phyloP scores from a whole-genome alignment of 371 early-diverging fungal genomes.

The Mortierella sp. region DNA sequence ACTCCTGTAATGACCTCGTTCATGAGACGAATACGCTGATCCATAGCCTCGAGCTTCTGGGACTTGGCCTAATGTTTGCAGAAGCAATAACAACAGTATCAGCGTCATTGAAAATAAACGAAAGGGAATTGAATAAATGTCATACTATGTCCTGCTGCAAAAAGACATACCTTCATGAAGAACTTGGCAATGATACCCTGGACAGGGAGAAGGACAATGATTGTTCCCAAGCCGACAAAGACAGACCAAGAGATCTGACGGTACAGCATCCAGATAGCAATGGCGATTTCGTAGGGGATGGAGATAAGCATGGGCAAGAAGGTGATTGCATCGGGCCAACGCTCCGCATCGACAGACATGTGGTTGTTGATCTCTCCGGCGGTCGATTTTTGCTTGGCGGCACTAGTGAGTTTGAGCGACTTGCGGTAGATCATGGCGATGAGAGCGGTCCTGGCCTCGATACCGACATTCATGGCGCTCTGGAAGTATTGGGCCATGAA shows the following conservation, averaged over 20 bases:
- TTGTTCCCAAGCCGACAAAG: constrained; percentile 64
- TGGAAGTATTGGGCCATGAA: constrained; percentile 58
- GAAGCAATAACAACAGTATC: background rate
- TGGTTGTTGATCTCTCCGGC: constrained; percentile 86
- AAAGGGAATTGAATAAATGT: constrained; percentile 53
- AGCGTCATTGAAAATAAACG: constrained; percentile 54
- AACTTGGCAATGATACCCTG: constrained; percentile 61
- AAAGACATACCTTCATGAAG: constrained; percentile 38
- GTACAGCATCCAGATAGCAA: constrained; percentile 65
- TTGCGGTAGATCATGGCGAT: constrained; percentile 72
- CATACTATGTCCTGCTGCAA: constrained; percentile 26
- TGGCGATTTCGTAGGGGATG: constrained; percentile 60
- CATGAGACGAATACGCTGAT: constrained; percentile 52
- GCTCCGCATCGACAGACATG: constrained; percentile 83
- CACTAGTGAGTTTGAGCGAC: constrained; percentile 65
- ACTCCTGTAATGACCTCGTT: constrained; percentile 64
- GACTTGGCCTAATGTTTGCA: constrained; percentile 18
- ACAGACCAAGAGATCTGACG: constrained; percentile 68
- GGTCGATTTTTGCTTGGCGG: constrained; percentile 61
- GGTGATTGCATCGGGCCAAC: constrained; percentile 44
- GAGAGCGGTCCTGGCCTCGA: constrained; percentile 63
- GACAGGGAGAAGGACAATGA: constrained; percentile 62
- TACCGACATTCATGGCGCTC: constrained; percentile 50
- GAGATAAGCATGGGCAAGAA: constrained; percentile 61
- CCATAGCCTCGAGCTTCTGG: constrained; percentile 46